Conservation (phyloP, 345 rosid genomes). For the Eucalyptus sideroxylon region DNA sequence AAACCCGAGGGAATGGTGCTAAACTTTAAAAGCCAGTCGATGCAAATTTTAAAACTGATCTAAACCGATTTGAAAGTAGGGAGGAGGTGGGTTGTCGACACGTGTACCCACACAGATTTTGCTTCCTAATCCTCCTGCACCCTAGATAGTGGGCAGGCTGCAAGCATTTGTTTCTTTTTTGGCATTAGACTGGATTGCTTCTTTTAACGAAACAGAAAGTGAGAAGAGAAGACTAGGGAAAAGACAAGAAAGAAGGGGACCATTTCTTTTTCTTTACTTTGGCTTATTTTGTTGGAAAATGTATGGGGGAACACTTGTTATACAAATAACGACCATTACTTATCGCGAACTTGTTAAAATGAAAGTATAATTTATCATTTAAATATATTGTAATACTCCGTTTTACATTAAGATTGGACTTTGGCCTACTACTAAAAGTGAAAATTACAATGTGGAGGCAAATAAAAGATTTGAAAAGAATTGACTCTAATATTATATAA, state of each 20-base stretch:
- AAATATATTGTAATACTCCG: background rate
- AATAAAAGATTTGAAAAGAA: background rate
- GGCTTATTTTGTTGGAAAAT: background rate
- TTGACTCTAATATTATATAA: background rate
- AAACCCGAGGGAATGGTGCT: background rate
- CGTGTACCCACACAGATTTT: background rate
- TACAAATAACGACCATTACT: background rate
- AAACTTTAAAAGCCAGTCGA: background rate
- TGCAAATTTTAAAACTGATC: background rate
- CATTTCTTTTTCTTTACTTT: background rate
- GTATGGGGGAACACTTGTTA: background rate
- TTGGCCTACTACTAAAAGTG: background rate
- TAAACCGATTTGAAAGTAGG: background rate
- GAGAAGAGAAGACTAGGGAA: background rate
- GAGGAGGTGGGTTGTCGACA: background rate
- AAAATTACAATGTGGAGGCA: background rate
- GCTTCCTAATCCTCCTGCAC: background rate
- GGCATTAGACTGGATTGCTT: background rate
- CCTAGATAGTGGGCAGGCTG: background rate
- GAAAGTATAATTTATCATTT: background rate
- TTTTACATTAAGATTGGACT: background rate
- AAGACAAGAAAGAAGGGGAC: background rate
- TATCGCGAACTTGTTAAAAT: background rate
- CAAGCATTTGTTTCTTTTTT: background rate
- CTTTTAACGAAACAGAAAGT: background rate